Conservation (phyloP, 1,284 basidiomycete genomes). For the Apiotrichum veenhuisii region DNA sequence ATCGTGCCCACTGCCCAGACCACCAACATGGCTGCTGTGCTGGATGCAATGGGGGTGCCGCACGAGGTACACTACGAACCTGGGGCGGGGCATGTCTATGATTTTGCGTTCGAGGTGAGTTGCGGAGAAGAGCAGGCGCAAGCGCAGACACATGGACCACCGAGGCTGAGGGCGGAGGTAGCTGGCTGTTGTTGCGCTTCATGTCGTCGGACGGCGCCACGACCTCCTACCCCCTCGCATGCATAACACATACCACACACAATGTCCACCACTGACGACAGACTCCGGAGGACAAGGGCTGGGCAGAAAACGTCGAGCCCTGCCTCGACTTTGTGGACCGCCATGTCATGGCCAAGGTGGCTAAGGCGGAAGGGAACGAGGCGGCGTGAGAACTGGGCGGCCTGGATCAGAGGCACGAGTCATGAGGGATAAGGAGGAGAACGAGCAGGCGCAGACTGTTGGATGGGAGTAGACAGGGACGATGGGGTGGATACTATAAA, state of each 20-base stretch:
- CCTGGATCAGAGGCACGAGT: too few species aligned
- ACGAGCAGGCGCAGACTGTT: too few species aligned
- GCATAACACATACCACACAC: too few species aligned
- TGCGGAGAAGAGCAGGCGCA: too few species aligned
- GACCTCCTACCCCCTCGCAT: too few species aligned
- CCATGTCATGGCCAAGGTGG: slow-evolving; percentile 10
- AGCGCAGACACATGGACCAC: too few species aligned
- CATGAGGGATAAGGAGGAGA: too few species aligned
- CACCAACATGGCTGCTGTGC: slow-evolving; percentile 16
- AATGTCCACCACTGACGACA: neutral
- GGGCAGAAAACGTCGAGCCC: slow-evolving; percentile 27
- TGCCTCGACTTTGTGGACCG: slow-evolving; percentile 26
- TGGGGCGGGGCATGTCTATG: slow-evolving; percentile 7
- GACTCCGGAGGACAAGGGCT: slow-evolving; percentile 23
- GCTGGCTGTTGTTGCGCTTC: too few species aligned
- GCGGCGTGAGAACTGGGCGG: too few species aligned
- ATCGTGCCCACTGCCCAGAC: slow-evolving; percentile 24
- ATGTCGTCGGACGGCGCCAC: too few species aligned
- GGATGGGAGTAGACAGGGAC: too few species aligned
- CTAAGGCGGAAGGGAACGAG: neutral
- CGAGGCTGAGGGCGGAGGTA: neutral
- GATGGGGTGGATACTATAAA: too few species aligned
- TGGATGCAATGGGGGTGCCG: slow-evolving; percentile 14
- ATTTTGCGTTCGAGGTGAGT: slow-evolving; percentile 25
- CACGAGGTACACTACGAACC: slow-evolving; percentile 9